Evolutionary conservation across 768 basidiomycete genomes (phyloP), one percentile per base, ranked within the genome.

Genomic region (Lyophyllum decastes): DNA sequence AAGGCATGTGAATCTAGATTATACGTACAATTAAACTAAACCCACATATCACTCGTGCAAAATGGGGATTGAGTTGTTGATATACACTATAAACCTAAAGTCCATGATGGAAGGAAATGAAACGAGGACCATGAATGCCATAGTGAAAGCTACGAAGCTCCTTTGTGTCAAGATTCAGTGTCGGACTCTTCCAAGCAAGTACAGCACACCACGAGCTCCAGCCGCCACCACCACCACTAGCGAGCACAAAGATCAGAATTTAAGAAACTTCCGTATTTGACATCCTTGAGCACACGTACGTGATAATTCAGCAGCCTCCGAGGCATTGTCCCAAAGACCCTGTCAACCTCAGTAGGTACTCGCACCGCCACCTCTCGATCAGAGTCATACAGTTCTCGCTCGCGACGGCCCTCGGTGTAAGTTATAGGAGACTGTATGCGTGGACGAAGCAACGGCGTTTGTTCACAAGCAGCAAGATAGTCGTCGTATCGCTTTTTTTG

Each of bases 141-240:
- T 19, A 21, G 17, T 6, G 25, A 45, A 24, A 22, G 25, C 12
- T n/a, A 24, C 22, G 16, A 21, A 24, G 11, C 1, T 2, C 24
- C 9, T 14, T 25, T 45, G 21, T 25, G 12, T 59, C 62, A 72
- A 59, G 68, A 68, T 47, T 80, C 78, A 27, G 67, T 63, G 45
- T 86, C 84, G 2, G 78, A 76, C 9, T 90, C 89, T 14, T 80
- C 75, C 30, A 82, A 69, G 66, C 84, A 87, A 51, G 79, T 78
- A 70, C 88, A 92, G 64, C 84, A 85, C 10, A 89, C 51, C 19
- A 88, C 67, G 4, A 86, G 83, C 62, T 88, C 83, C 1, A 89
- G 51, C 53, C 84, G 82, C 88, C 87, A 89, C 87, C 87, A 85
- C 91, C 92, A 94, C 90, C 91, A 92, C 91, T 92, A 61, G 16